Conservation (phyloP, 2,329 filamentous ascomycete species). For the Xylaria arbuscula region DNA sequence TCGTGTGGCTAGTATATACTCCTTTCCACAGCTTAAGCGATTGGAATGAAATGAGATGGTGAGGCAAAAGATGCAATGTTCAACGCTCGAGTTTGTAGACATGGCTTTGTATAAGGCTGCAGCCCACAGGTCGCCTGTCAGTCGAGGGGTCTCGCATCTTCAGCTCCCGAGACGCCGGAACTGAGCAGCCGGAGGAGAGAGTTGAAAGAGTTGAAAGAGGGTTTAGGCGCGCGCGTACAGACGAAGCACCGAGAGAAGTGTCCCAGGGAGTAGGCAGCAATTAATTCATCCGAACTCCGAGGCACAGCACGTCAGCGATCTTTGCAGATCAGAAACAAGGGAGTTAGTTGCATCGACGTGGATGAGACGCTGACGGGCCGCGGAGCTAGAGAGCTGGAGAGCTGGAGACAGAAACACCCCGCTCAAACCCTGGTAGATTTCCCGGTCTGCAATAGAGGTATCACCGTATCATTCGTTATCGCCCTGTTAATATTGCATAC, state of each 20-base stretch:
- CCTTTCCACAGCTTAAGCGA: constrained; percentile 16
- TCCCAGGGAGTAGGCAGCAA: not conserved
- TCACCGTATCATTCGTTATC: not conserved
- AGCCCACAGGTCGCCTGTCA: not conserved
- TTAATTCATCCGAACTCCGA: not conserved
- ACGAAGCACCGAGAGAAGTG: not conserved
- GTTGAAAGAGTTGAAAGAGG: not conserved
- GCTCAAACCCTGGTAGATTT: not conserved
- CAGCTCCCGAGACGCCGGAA: not conserved
- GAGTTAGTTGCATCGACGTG: constrained; percentile 1
- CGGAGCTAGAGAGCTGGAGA: not conserved
- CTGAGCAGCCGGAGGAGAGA: not conserved
- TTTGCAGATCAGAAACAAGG: not conserved
- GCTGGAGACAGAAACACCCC: not conserved
- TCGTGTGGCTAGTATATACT: constrained; percentile 1
- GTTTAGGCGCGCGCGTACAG: not conserved
- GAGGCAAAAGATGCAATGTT: not conserved
- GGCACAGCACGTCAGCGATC: not conserved
- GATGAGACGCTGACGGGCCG: constrained; percentile 8
- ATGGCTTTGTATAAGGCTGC: not conserved
- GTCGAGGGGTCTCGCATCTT: not conserved
- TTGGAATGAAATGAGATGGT: not conserved
- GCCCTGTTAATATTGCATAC: not conserved
- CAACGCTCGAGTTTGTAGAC: not conserved
- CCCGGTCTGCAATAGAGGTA: not conserved